Percentiles rank a stretch among this genome's conserved stretches.
These are phyloP conservation scores for Manihot esculenta DNA, from an alignment of 441 rosid genomes.

Conservation along the genomic window DNA sequence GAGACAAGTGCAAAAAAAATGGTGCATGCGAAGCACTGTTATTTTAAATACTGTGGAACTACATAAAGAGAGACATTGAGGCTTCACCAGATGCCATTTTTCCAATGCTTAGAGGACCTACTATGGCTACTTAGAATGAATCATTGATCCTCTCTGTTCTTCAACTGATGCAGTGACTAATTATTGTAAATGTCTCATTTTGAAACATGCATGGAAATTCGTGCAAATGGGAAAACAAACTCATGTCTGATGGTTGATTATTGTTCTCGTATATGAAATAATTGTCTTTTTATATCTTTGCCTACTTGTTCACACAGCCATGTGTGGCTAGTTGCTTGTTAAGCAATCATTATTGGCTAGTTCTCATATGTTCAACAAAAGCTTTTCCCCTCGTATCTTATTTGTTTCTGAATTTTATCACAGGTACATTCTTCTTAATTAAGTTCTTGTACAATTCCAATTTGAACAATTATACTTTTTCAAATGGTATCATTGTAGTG, in stretches of 20 bases:
- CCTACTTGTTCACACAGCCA: no score
- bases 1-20: not conserved
- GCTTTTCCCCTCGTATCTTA: not conserved
- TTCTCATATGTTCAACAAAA: not conserved
- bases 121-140: not conserved
- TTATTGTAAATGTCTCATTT: not conserved
- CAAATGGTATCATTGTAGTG: not conserved
- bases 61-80: not conserved
- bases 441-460: not conserved
- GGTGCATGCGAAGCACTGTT: not conserved
- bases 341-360: not conserved
- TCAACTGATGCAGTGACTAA: not conserved
- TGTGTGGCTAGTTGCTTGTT: no score
- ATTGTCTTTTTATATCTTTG: not conserved
- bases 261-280: not conserved
- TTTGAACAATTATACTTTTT: not conserved
- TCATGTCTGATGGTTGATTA: not conserved
- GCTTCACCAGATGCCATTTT: not conserved
- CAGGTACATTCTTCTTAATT: not conserved
- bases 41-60: not conserved
- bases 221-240: slow-evolving; percentile 26
- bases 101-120: not conserved
- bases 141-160: not conserved
- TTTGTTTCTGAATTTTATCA: slow-evolving; percentile 5
- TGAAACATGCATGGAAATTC: slow-evolving; percentile 25